Conservation (phyloP, 371 early-diverging fungal species). For the Mucor piriformis region DNA sequence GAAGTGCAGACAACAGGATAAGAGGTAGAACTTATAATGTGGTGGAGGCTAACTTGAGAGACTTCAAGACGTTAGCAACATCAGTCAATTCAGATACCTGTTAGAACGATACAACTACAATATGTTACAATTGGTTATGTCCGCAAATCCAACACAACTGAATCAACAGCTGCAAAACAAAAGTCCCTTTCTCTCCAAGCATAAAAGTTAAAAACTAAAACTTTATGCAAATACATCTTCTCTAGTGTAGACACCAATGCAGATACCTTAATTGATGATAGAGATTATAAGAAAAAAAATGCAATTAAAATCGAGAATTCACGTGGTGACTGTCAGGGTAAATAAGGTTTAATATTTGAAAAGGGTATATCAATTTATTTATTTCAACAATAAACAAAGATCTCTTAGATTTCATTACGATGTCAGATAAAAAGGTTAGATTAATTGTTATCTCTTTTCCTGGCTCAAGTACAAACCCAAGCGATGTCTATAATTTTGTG, state of each 20-base stretch:
- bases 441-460: neutral
- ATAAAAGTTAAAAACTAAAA: neutral
- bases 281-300: neutral
- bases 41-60: slow-evolving; percentile 6
- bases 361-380: slow-evolving; percentile 1
- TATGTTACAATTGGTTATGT: slow-evolving; percentile 31
- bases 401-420: slow-evolving; percentile 6
- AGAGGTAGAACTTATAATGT: slow-evolving; percentile 8
- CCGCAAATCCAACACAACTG: slow-evolving; percentile 15
- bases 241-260: neutral
- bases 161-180: neutral
- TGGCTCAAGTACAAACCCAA: slow-evolving; percentile 5
- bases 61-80: slow-evolving; percentile 6
- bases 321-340: slow-evolving; percentile 8
- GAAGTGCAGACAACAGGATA: slow-evolving; percentile 2
- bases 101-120: slow-evolving; percentile 1
- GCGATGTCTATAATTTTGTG: slow-evolving; percentile 5
- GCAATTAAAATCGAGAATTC: neutral
- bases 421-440: slow-evolving; percentile 2
- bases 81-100: slow-evolving; percentile 10
- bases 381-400: slow-evolving; percentile 12
- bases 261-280: neutral
- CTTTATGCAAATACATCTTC: neutral
- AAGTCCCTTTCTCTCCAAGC: slow-evolving; percentile 2
- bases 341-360: slow-evolving; percentile 7